Conservation (phyloP, 2,329 filamentous ascomycete species). For the Cladophialophora chaetospira region DNA sequence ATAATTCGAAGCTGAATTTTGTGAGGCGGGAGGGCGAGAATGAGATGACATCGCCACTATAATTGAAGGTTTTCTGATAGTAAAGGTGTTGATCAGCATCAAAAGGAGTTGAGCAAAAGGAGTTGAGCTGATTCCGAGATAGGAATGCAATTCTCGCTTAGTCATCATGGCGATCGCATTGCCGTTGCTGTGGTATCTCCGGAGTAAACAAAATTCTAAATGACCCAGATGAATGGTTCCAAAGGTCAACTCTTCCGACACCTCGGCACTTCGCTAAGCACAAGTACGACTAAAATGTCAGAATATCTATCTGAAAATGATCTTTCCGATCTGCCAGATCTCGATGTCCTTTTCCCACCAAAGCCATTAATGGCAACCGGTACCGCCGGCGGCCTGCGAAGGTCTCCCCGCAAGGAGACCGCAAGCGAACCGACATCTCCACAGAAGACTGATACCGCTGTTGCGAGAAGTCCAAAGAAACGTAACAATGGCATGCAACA, state of each 20-base stretch:
- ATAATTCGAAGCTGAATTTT: conserved; percentile 1
- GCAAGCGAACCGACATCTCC: neutral
- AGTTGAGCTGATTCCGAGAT: no score
- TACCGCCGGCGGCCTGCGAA: conserved; percentile 17
- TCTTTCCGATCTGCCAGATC: conserved; percentile 21
- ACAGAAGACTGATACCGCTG: conserved; percentile 1
- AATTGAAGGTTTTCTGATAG: neutral
- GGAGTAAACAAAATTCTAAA: no score
- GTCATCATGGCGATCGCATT: no score
- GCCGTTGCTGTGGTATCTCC: no score
- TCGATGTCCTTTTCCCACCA: conserved; percentile 26
- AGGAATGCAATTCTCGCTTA: no score
- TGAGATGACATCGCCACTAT: no score
- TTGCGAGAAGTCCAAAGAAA: neutral
- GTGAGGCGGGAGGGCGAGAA: neutral
- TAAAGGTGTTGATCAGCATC: no score
- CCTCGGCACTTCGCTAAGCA: neutral
- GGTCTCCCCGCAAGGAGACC: conserved; percentile 30
- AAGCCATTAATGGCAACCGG: conserved; percentile 24
- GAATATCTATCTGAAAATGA: conserved; percentile 29
- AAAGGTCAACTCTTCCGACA: no score
- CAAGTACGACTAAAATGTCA: conserved; percentile 13
- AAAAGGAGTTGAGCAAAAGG: no score
- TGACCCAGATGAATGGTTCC: no score
- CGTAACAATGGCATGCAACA: no score